Base-by-base conservation (phyloP, 2,329 filamentous ascomycete genomes). In the Teratosphaeria viscida region DNA sequence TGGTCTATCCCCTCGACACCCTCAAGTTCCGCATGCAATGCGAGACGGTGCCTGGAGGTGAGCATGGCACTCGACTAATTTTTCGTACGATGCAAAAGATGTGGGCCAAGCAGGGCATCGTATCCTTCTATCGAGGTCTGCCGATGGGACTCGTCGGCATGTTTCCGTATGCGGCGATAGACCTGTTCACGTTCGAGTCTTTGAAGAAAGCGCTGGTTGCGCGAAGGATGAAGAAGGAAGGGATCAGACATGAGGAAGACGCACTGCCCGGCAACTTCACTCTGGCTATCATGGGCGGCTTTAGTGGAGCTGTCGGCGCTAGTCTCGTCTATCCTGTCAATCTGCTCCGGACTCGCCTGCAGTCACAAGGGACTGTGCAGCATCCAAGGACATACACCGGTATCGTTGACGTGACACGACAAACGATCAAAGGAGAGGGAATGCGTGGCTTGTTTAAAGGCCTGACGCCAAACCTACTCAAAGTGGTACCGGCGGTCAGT, bases 81-180 rank as follows among this genome's bases (percentile, higher is more conserved):
- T 76, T 85, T 32, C 85, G 88, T 55, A 97, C 92, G 0, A 89
- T 89, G 2, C 82, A 83, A 71, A 95, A 91, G 72, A 96, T 99
- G 87, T 90, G 86, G 79, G 82, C 81, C 49, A 83, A 85, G 61
- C 88, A 89, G 60, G 90, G 90, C 26, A 66, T 92, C 32, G 79
- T 83, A 35, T 82, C 89, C 6, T 92, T 91, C 63, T 99, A 97
- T 74, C 90, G 92, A 58, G 94, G 94, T 49, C 82, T 99, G 37
- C 92, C 91, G 0, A 94, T 97, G 83, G 94, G 94, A 16, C 81
- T 99, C 3, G 77, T 96, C 56, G 94, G 94, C 72, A 96, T 97
- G 85, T 99, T 99, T 69, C 94, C 94, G 0, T 99, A 97, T 73
- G 92, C 91, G 52, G 94, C 94, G 56, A 95, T 99, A 70, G 94